Evolutionary conservation across 202 grass and related monocot genomes (phyloP).

Genomic region (Sporobolus alterniflorus): DNA sequence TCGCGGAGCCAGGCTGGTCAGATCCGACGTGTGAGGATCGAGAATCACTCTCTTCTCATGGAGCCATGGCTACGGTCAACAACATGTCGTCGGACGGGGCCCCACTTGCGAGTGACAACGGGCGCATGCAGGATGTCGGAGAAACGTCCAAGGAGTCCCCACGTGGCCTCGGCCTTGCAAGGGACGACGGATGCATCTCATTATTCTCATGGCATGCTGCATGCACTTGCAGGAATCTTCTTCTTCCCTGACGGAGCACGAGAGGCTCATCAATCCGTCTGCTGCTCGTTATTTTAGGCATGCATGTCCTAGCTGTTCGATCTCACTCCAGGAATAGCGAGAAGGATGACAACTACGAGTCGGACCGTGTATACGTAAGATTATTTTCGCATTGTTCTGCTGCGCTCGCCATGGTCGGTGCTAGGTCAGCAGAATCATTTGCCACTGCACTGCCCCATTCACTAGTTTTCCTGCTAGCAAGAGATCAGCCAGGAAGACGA

Average conservation of each 20-base stretch:
- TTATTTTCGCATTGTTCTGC: background rate
- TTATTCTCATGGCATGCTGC: too few species aligned
- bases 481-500: too few species aligned
- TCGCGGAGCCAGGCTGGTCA: too few species aligned
- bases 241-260: background rate
- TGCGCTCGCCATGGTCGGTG: background rate
- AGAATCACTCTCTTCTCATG: too few species aligned
- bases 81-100: too few species aligned
- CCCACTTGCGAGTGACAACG: too few species aligned
- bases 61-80: too few species aligned
- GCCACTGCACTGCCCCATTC: background rate
- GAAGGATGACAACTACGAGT: background rate
- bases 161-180: too few species aligned
- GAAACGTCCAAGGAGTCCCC: too few species aligned
- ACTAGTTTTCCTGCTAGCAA: background rate
- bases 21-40: too few species aligned
- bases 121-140: too few species aligned
- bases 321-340: background rate
- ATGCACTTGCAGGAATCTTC: conserved; percentile 18
- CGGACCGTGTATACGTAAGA: background rate
- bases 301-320: background rate
- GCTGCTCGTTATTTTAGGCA: background rate
- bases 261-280: background rate
- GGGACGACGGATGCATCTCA: too few species aligned
- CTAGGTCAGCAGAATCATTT: background rate